Base-by-base conservation (phyloP, 306 rosid species). In the Vigna reflexopilosa region DNA sequence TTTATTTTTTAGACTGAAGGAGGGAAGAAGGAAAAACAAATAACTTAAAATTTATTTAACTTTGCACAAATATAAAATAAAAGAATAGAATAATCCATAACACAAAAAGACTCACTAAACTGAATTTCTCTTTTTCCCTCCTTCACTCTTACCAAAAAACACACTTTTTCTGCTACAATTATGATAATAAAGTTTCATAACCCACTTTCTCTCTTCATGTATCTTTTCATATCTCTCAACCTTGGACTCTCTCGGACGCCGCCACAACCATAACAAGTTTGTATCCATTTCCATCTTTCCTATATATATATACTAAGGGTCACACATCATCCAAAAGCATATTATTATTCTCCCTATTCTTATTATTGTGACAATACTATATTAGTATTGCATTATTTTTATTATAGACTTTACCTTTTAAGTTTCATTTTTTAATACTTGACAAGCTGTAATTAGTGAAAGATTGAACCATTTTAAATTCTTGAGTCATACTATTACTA, bases 191-290 rank as follows among this genome's bases (percentile, higher is more conserved):
- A 13, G 65, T 72, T 72, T 11, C 8, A 12, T 17, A 52, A 24
- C 9, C 34, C 17, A 19, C 65, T 30, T 15, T 28, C 30, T 2
- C 30, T 13, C 36, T 17, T 36, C 42, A 36, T 6, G 1, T 36
- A 6, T 6, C 42, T 7, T 6, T 28, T 10, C 20, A 9, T 38
- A 40, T 17, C 64, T 32, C 51, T 13, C 22, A 20, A 7, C 12
- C 26, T 28, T 26, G 4, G 14, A 10, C 38, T 38, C 16, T 38
- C 52, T 72, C 1, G 5, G 14, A 52, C 24, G 26, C 62, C 32
- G 62, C 56, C 55, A 49, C 42, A 14, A 63, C 44, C 57, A 34
- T 56, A 73, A 12, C 55, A 40, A 73, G 40, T 14, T 56, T 40
- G 8, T 72, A 15, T 34, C 10, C 42, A 16, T 32, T 22, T 20